Evolutionary conservation across 148 eudicot species (phyloP), one percentile per base, ranked within the genome.

Genomic region (Cornus kousa): DNA sequence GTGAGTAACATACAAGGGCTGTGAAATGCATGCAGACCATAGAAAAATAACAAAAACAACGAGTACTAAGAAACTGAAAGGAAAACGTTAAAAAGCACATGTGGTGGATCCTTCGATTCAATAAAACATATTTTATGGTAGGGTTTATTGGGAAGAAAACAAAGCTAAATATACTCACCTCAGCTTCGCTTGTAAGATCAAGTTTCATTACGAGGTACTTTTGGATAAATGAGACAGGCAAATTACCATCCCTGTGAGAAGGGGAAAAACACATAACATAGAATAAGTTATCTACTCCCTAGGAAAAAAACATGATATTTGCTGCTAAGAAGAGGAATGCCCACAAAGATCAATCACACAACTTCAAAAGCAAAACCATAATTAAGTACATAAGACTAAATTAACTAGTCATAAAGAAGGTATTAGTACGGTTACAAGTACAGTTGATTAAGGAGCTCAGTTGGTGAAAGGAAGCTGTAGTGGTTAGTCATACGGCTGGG

Each of bases 151-250:
- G 66, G 23, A 17, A 62, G n/a, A 31, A 75, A 67, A 17, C 37
- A 76, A 76, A 67, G 39, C n/a, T 20, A 17, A 71, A 24, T 33
- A 13, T 22, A 78, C 89, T 83, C 66, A 89, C 93, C 90, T 93
- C 97, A 20, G 82, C 77, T 84, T 88, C 92, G 69, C 84, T 86
- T 35, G 85, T 66, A 74, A 93, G 95, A 77, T 89, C 86, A 40
- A 93, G 91, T 85, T 93, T 91, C 87, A 83, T 87, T 50, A 71
- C 80, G 43, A 93, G 82, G 81, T 91, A 93, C 78, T 88, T 93
- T 68, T 88, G 95, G 78, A 91, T 87, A 78, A 79, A 79, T 23
- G 93, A 93, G 46, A 89, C 92, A 19, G 90, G 87, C 86, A 89
- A 84, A 65, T 78, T 86, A 71, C 89, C 89, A 86, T 93, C 89